Evolutionary conservation across 495 filamentous ascomycete genomes (phyloP).

Genomic region (Hypoxylon crocopeplum): DNA sequence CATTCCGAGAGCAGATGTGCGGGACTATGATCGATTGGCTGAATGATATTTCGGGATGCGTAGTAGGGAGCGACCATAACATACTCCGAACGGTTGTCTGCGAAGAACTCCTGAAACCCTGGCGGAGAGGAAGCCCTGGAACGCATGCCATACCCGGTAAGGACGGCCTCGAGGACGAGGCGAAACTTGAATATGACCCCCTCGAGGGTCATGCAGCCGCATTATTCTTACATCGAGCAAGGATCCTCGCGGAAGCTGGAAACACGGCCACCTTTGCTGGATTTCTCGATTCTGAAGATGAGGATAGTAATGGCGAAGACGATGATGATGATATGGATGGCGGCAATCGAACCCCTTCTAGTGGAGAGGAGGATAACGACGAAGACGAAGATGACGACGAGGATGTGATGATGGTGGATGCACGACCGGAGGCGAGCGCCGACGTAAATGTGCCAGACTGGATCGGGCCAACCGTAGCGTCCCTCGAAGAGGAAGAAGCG

Average conservation of each 20-base stretch:
- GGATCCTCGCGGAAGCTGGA: conserved; percentile 35
- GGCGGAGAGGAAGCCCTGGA: conserved; percentile 86
- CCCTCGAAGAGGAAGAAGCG: conserved; percentile 69
- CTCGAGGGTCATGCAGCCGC: conserved; percentile 26
- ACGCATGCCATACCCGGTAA: conserved; percentile 82
- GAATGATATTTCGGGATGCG: conserved; percentile 88
- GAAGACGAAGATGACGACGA: conserved; percentile 58
- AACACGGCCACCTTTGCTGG: conserved; percentile 26
- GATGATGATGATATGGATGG: conserved; percentile 49
- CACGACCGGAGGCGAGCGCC: conserved; percentile 56
- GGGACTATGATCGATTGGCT: conserved; percentile 98
- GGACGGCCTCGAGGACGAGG: conserved; percentile 90
- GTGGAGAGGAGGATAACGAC: conserved; percentile 54
- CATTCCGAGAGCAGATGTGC: conserved; percentile 97
- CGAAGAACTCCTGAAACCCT: conserved; percentile 85
- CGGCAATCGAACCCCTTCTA: conserved; percentile 42
- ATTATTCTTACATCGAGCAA: conserved; percentile 34
- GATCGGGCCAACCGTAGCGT: conserved; percentile 38
- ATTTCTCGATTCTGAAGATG: conserved; percentile 52
- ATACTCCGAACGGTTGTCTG: conserved; percentile 83
- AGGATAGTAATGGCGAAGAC: conserved; percentile 49
- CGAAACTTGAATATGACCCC: conserved; percentile 48
- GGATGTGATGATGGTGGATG: conserved; percentile 56
- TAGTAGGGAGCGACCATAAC: conserved; percentile 77
- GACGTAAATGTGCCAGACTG: conserved; percentile 64